Evolutionary conservation across 2,329 filamentous ascomycete genomes (phyloP).

Genomic region (Microcera coccophila): DNA sequence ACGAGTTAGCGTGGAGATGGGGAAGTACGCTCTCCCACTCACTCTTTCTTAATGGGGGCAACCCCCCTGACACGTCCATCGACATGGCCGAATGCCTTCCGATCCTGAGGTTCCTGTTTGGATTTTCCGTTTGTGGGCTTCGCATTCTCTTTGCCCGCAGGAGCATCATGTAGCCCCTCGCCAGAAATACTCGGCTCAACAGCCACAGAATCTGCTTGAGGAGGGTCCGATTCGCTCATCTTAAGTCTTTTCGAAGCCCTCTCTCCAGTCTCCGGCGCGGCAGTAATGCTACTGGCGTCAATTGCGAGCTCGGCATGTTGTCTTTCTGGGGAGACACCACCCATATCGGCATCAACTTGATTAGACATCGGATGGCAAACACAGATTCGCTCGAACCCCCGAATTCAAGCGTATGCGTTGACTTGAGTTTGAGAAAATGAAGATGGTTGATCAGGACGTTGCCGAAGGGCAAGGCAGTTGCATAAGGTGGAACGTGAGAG

Average conservation of each 20-base stretch:
- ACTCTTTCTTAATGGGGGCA: conserved; percentile 72
- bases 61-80: conserved; percentile 49
- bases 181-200: conserved; percentile 10
- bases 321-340: conserved; percentile 15
- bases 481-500: no score
- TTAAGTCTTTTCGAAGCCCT: conserved; percentile 59
- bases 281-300: conserved; percentile 13
- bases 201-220: conserved; percentile 8
- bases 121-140: conserved; percentile 11
- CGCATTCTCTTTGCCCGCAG: conserved; percentile 11
- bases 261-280: conserved; percentile 22
- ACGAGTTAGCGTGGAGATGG: neutral
- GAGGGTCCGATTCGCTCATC: conserved; percentile 36
- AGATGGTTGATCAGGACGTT: no score
- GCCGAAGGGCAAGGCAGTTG: no score
- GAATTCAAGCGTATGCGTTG: no score
- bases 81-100: conserved; percentile 15
- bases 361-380: conserved; percentile 24
- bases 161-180: conserved; percentile 19
- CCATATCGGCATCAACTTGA: conserved; percentile 21
- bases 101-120: conserved; percentile 4
- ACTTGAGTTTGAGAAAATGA: no score
- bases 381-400: no score
- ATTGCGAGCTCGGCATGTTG: conserved; percentile 13
- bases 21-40: conserved; percentile 32